A percentile compares a stretch with the other conserved stretches of the same genome.
Conservation (phyloP, 148 eudicot species). For the Chenopodium quinoa region DNA sequence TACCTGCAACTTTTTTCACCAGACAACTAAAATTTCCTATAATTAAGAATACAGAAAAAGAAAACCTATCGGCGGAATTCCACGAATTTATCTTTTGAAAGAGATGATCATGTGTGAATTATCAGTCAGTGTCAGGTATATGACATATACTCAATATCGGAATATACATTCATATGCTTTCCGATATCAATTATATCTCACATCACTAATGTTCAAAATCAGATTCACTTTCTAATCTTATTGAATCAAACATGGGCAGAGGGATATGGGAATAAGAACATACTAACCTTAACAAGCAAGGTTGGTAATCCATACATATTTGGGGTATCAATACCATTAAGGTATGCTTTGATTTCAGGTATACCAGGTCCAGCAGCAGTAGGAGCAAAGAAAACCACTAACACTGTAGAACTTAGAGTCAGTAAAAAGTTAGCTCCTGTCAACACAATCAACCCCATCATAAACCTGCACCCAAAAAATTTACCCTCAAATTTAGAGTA, state of each 20-base stretch:
- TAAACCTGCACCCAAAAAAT: constrained; percentile 56
- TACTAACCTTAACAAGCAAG: constrained; percentile 73
- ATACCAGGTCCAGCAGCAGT: constrained; percentile 95
- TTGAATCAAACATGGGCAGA: background rate
- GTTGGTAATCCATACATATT: constrained; percentile 87
- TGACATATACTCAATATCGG: too few relatives aligned
- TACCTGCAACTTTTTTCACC: background rate
- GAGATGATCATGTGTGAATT: background rate
- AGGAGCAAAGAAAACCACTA: constrained; percentile 78
- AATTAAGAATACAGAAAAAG: background rate
- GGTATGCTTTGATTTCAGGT: constrained; percentile 89
- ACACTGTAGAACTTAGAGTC: constrained; percentile 58
- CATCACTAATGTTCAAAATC: background rate
- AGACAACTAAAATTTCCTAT: background rate
- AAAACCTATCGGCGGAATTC: background rate
- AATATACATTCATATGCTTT: too few relatives aligned
- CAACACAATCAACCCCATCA: constrained; percentile 53
- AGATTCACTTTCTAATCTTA: background rate
- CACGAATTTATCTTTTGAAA: background rate
- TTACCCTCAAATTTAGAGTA: background rate
- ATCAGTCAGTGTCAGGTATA: background rate
- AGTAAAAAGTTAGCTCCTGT: constrained; percentile 58
- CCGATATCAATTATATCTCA: too few relatives aligned
- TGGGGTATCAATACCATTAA: constrained; percentile 86
- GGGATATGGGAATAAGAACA: background rate